phyloP scores from a whole-genome alignment of 257 asterid species.

The Jasminum sambac region DNA sequence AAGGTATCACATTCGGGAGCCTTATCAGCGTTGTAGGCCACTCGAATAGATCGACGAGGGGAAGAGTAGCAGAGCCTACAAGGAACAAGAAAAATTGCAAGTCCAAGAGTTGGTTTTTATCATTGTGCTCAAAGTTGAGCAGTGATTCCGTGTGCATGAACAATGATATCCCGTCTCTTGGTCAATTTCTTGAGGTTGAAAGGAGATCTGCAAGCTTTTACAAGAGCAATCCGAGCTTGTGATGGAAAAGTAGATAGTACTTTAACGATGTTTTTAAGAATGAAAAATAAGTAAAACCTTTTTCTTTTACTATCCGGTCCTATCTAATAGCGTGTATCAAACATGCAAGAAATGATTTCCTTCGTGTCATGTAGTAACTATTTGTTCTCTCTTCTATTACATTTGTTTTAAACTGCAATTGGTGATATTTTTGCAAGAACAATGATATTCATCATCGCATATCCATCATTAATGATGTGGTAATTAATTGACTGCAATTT shows the following conservation, averaged over 20 bases:
- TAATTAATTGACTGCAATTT: too few relatives aligned
- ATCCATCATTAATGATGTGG: too few relatives aligned
- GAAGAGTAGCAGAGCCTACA: conserved; percentile 39
- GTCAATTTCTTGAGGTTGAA: conserved; percentile 70
- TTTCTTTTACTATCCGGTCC: neutral
- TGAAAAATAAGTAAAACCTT: neutral
- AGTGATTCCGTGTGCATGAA: conserved; percentile 59
- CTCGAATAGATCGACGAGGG: conserved; percentile 53
- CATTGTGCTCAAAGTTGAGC: conserved; percentile 57
- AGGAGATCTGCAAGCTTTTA: conserved; percentile 40
- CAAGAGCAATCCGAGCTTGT: conserved; percentile 29
- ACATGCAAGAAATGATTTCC: neutral
- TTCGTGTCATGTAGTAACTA: neutral
- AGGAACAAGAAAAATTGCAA: conserved; percentile 50
- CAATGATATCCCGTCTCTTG: conserved; percentile 47
- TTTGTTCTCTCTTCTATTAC: neutral
- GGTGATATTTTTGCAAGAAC: too few relatives aligned
- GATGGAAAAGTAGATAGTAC: neutral
- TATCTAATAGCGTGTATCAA: neutral
- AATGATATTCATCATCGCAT: too few relatives aligned
- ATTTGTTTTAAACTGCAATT: neutral
- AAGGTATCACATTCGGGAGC: conserved; percentile 64
- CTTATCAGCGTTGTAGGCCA: conserved; percentile 63
- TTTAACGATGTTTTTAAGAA: neutral
- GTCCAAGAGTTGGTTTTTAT: conserved; percentile 54